phyloP scores from a whole-genome alignment of 2,329 filamentous ascomycete genomes.

The Cladosporium sp. region DNA sequence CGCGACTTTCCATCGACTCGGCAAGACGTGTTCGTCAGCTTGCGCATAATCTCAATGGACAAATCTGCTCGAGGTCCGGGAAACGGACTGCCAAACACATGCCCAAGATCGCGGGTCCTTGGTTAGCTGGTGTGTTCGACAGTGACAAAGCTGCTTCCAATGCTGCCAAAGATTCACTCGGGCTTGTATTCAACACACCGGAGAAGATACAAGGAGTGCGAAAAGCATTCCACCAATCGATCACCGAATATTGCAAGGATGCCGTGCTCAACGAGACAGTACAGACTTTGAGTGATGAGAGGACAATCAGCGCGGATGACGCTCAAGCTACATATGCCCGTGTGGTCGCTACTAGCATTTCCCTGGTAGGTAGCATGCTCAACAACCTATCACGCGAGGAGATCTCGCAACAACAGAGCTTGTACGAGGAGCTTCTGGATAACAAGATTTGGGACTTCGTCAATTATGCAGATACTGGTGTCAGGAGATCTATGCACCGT shows the following conservation, averaged over 20 bases:
- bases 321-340: constrained; percentile 79
- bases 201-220: constrained; percentile 76
- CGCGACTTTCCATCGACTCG: constrained; percentile 84
- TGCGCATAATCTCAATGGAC: constrained; percentile 70
- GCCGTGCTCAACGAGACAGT: constrained; percentile 74
- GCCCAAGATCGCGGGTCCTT: constrained; percentile 75
- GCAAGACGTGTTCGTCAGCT: constrained; percentile 83
- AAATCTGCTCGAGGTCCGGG: constrained; percentile 55
- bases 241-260: constrained; percentile 76
- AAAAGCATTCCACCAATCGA: constrained; percentile 73
- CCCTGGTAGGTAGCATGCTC: constrained; percentile 53
- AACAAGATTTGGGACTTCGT: constrained; percentile 59
- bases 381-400: constrained; percentile 45
- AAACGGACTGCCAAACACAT: constrained; percentile 81
- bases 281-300: constrained; percentile 81
- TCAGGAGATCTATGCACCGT: constrained; percentile 55
- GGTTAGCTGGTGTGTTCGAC: constrained; percentile 87
- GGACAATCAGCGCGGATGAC: constrained; percentile 78
- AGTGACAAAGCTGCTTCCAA: constrained; percentile 71
- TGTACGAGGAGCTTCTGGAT: constrained; percentile 66
- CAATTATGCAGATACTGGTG: constrained; percentile 52
- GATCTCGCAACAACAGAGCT: constrained; percentile 54
- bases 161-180: constrained; percentile 73
- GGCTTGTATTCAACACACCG: constrained; percentile 69
- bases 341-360: constrained; percentile 61